Evolutionary conservation across 495 filamentous ascomycete species (phyloP).

Genomic region (Daldinia childiae): DNA sequence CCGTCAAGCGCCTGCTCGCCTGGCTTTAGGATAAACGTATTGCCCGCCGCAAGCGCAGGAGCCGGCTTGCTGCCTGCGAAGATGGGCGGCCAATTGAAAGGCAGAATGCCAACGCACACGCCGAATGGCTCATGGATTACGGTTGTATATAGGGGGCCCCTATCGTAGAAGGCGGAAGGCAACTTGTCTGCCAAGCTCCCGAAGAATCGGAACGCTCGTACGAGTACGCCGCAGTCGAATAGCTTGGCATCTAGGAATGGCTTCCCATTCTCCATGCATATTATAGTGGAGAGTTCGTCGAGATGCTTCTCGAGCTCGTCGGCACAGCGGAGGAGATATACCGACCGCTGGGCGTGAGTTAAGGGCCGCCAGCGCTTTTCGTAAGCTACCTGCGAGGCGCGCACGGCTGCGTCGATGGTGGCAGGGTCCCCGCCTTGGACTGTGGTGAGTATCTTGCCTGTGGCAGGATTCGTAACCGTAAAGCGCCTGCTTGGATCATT

Average conservation of each 20-base stretch:
- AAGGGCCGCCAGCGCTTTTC: slow-evolving; percentile 17
- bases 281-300: slow-evolving; percentile 10
- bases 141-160: slow-evolving; percentile 13
- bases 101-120: slow-evolving; percentile 18
- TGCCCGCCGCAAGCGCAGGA: slow-evolving; percentile 3
- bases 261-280: slow-evolving; percentile 23
- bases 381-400: slow-evolving; percentile 19
- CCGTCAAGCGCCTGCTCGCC: slow-evolving; percentile 10
- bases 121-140: slow-evolving; percentile 23
- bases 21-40: slow-evolving; percentile 7
- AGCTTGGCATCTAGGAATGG: slow-evolving; percentile 10
- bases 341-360: slow-evolving; percentile 11
- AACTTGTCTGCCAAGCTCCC: slow-evolving; percentile 9
- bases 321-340: slow-evolving; percentile 22
- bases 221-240: slow-evolving; percentile 20
- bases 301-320: slow-evolving; percentile 20
- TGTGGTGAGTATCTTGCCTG: slow-evolving; percentile 20
- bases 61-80: slow-evolving; percentile 8
- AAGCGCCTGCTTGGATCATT: slow-evolving; percentile 15
- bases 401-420: slow-evolving; percentile 22
- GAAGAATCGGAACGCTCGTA: slow-evolving; percentile 5
- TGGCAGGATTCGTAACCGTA: slow-evolving; percentile 17
- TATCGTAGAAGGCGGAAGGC: slow-evolving; percentile 23
- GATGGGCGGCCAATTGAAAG: slow-evolving; percentile 22
- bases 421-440: slow-evolving; percentile 15